Evolutionary conservation across 2,329 filamentous ascomycete species (phyloP), one percentile per base, ranked within the genome.

Genomic region (Xylariaceae sp.): DNA sequence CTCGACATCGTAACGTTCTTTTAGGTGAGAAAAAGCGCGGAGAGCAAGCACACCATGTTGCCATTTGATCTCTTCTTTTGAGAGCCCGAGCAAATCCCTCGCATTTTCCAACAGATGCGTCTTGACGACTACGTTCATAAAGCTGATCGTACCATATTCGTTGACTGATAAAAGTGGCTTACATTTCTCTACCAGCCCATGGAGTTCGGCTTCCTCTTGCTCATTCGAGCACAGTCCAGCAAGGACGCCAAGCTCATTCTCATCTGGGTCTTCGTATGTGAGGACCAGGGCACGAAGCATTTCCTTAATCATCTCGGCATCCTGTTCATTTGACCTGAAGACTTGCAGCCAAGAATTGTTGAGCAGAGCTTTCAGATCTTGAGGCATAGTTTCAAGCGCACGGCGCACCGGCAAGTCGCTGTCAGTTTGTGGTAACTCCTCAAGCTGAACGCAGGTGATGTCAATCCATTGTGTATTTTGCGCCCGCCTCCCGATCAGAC

Each of bases 381-480:
- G 72, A 0, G 74, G 74, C 36, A 74, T 69, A 1, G 63, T 68
- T 37, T 76, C 74, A 2, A 76, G 62, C 6, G 73, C 59, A 7
- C 66, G 67, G 6, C 74, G 71, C 26, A 76, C 72, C 37, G 65
- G 67, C 2, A 76, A 61, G 13, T 76, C 73, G n/a, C 66, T 72
- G 11, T 72, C 66, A 1, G 67, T 64, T 6, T 68, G 64, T 1
- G 73, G 70, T 3, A 76, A 62, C 15, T 73, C 72, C n/a, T 71
- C 64, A 1, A 76, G 68, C 18, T 75, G 73, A 43, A 75, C 69
- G 26, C 70, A 74, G 1, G 73, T 73, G 3, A 76, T 75, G 21
- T 76, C 73, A 23, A 76, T 75, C 74, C 74, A 76, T 23, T 75
- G 73, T 0, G 72, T 75, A 42, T 74, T 76, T 6, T 75, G 72